phyloP scores from a whole-genome alignment of 306 rosid species.

The Gleditsia sinensis region DNA sequence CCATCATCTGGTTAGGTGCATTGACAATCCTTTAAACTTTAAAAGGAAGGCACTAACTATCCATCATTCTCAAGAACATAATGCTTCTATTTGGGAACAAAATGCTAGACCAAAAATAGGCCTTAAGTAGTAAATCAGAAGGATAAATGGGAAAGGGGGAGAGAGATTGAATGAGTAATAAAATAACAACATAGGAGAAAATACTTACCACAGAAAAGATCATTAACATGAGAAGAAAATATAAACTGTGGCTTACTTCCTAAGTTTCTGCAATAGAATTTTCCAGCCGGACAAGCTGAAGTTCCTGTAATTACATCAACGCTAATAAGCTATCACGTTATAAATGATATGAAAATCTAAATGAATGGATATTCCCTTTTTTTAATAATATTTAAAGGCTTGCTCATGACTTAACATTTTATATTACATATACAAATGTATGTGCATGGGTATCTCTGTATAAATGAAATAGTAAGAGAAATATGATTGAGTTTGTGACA shows the following conservation, averaged over 20 bases:
- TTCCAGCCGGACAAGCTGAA: constrained; percentile 78
- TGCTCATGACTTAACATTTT: neutral
- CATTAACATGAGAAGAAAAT: constrained; percentile 82
- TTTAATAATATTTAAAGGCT: neutral
- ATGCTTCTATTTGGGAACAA: constrained; percentile 16
- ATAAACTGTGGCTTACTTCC: constrained; percentile 83
- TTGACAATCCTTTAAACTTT: neutral
- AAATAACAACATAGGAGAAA: neutral
- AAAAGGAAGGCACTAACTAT: neutral
- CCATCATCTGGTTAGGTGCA: neutral
- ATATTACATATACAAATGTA: neutral
- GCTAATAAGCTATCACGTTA: constrained; percentile 25
- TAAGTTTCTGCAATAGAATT: constrained; percentile 74
- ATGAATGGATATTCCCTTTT: neutral
- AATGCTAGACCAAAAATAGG: neutral
- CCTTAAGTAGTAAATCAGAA: constrained; percentile 2
- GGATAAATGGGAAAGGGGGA: neutral
- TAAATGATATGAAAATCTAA: constrained; percentile 1
- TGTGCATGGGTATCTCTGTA: neutral
- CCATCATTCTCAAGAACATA: constrained; percentile 12
- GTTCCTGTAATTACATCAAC: constrained; percentile 66
- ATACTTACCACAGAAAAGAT: constrained; percentile 76
- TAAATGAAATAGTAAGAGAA: constrained; percentile 19
- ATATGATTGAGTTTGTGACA: neutral
- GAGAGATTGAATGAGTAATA: neutral